Percentiles rank a stretch among this genome's conserved stretches.
These are phyloP conservation scores for Eragrostis curvula DNA, from an alignment of 176 grass and related monocot genomes.

Conservation along the genomic window DNA sequence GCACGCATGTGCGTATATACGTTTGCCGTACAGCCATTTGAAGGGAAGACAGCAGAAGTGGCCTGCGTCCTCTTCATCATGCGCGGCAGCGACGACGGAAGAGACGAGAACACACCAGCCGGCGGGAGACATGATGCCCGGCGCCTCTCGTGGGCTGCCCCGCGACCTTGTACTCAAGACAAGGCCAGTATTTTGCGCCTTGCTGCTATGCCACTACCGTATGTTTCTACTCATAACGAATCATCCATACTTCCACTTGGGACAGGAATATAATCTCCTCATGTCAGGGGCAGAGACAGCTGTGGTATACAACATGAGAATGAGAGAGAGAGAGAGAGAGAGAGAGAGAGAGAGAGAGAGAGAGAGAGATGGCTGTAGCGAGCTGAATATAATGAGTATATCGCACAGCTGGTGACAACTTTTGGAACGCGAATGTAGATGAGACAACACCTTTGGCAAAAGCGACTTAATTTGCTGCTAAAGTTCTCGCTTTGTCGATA, in stretches of 20 bases:
- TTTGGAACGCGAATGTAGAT: constrained; percentile 37
- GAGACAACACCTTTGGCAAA: constrained; percentile 39
- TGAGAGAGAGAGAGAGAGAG: not conserved
- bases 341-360: not conserved
- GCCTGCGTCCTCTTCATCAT: not conserved
- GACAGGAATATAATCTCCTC: not conserved
- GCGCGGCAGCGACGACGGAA: not conserved
- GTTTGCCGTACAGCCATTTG: not conserved
- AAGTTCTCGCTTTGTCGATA: constrained; percentile 16
- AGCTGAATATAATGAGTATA: not conserved
- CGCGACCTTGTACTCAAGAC: constrained; percentile 9
- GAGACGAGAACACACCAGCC: not conserved
- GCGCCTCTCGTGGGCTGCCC: constrained; percentile 34
- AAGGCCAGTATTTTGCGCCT: constrained; percentile 19
- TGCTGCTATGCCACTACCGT: constrained; percentile 40
- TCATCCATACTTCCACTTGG: constrained; percentile 25
- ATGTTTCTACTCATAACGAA: constrained; percentile 49
- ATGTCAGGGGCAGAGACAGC: not conserved
- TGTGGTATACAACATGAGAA: not conserved
- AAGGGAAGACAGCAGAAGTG: not conserved
- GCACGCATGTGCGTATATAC: not conserved
- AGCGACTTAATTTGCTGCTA: not conserved
- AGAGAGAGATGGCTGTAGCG: not conserved
- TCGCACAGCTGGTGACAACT: constrained; percentile 26
- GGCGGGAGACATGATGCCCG: constrained; percentile 36